Conservation (phyloP, 2,329 filamentous ascomycete genomes). For the Talaromyces sp. region DNA sequence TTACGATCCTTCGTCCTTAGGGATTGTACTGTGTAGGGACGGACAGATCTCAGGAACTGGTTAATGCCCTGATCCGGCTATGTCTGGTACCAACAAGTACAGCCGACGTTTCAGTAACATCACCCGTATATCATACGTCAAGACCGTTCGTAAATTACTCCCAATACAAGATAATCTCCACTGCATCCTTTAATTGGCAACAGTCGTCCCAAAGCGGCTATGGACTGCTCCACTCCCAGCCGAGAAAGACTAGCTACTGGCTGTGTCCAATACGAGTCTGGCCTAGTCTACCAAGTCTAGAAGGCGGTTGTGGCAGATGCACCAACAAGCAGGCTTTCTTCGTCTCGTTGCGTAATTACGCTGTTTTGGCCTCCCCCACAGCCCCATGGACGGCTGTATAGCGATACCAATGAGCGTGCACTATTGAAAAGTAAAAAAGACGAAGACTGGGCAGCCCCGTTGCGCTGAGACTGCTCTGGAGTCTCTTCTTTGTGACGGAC, state of each 20-base stretch:
- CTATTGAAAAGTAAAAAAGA: conserved; percentile 6
- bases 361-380: background rate
- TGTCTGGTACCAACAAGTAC: background rate
- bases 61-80: background rate
- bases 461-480: background rate
- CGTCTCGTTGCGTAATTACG: background rate
- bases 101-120: background rate
- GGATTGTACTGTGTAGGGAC: too few species aligned
- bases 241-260: background rate
- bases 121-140: background rate
- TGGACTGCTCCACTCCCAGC: background rate
- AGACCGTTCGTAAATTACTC: background rate
- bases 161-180: background rate
- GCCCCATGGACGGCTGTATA: background rate
- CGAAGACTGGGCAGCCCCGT: conserved; percentile 1
- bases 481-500: background rate
- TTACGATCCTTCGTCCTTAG: too few species aligned
- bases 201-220: background rate
- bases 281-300: background rate
- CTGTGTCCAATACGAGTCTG: background rate
- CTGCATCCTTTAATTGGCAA: background rate
- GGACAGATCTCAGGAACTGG: background rate
- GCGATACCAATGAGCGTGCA: background rate
- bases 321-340: background rate
- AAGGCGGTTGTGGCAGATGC: background rate